These are phyloP conservation scores for Pulveroboletus ravenelii DNA, from an alignment of 768 basidiomycete genomes.

Conservation along the genomic window DNA sequence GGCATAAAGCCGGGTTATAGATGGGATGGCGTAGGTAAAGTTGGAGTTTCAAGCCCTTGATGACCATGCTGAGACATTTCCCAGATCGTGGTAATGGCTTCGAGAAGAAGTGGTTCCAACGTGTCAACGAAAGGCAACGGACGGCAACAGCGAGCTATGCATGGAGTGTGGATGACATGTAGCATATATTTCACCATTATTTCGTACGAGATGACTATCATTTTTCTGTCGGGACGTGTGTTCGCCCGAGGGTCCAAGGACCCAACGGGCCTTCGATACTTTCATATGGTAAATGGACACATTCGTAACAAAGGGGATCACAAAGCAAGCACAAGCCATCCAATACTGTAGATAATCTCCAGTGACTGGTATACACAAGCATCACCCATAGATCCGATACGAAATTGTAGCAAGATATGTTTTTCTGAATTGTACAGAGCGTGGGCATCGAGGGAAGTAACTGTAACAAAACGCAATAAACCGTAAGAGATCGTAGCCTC, in stretches of 20 bases:
- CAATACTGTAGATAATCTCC: conserved; percentile 2
- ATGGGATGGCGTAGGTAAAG: conserved; percentile 96
- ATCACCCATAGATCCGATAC: conserved; percentile 8
- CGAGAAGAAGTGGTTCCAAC: conserved; percentile 85
- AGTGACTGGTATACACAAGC: conserved; percentile 20
- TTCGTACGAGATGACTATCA: background rate
- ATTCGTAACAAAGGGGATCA: background rate
- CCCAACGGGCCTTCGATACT: background rate
- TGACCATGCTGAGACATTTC: conserved; percentile 1
- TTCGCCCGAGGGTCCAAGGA: background rate
- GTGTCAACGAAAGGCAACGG: conserved; percentile 69
- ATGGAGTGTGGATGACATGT: conserved; percentile 96
- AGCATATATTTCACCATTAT: conserved; percentile 16
- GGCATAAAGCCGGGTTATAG: conserved; percentile 92
- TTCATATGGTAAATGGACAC: background rate
- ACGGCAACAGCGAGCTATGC: conserved; percentile 67
- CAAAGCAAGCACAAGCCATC: conserved; percentile 5
- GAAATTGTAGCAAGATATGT: conserved; percentile 16
- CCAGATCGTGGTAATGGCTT: conserved; percentile 90
- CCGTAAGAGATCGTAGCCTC: conserved; percentile 3
- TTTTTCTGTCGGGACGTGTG: background rate
- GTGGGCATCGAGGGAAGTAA: conserved; percentile 7
- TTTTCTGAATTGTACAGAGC: conserved; percentile 6
- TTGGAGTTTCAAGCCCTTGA: background rate
- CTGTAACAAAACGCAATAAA: conserved; percentile 4